Evolutionary conservation across 805 yeast genomes (phyloP), one percentile per base, ranked within the genome.

Genomic region (Blastobotrys americana): DNA sequence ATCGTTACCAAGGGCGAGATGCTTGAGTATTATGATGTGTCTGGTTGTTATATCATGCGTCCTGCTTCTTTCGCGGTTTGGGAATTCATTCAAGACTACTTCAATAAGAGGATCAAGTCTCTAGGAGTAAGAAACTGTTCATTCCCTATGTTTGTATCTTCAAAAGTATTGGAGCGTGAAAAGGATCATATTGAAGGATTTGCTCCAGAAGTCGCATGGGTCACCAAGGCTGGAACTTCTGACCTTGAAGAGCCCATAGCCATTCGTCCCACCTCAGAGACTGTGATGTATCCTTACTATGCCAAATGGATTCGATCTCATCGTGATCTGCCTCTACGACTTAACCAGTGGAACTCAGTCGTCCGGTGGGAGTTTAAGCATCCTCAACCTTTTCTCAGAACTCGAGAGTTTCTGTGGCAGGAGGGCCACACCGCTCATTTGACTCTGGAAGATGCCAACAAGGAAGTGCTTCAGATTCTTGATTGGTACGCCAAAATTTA

Each of bases 121-220:
- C 66, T 93, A 56, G 98, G 97, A 53, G 98, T 94, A 48, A 79
- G 82, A 59, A 93, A 93, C 68, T 83, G 97, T 20, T 90, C 90
- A 67, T 93, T 93, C 84, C 99, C 99, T 53, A 86, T 93, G 97
- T 93, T 93, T 62, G 97, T 93, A 41, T 88, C 97, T 6, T 73
- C 85, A 39, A 78, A 80, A 56, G 98, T 94, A 18, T 73, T 93
- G 59, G 97, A 94, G 71, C 87, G 82, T 71, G 99, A 93, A 73
- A 93, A 93, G 70, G 99, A 93, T 63, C 99, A 93, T 65, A 79
- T 93, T 57, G 98, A 93, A 69, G 99, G 99, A 37, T 93, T 93
- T 65, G 98, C 99, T 39, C 98, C 99, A 20, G 99, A 93, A 69
- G 99, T 93, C 45, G 99, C 99, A 20, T 93, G 99, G 99, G 98